A percentile compares a stretch with the other conserved stretches of the same genome.
These are phyloP conservation scores for Saccharomyces jurei DNA, from an alignment of 805 yeast species.

Conservation along the genomic window DNA sequence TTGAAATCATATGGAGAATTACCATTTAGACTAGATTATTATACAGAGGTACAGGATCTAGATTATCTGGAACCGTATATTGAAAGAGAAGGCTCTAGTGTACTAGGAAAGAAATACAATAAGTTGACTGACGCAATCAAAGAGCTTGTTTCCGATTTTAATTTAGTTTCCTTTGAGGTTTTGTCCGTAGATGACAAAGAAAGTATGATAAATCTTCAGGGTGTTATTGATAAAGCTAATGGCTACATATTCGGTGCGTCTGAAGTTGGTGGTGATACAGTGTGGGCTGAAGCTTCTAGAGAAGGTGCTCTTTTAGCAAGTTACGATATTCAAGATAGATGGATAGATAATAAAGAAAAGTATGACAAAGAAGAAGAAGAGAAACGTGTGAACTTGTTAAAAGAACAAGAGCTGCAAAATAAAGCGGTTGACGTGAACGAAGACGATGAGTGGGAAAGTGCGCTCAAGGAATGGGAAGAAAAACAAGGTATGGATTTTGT, in stretches of 20 bases:
- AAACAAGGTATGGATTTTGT: conserved; percentile 30
- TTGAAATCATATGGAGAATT: conserved; percentile 68
- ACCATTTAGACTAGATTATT: conserved; percentile 76
- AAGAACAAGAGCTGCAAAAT: conserved; percentile 35
- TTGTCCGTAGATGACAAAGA: conserved; percentile 84
- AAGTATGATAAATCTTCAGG: conserved; percentile 77
- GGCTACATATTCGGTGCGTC: conserved; percentile 91
- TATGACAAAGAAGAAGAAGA: conserved; percentile 62
- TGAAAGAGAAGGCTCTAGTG: conserved; percentile 62
- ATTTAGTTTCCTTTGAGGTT: conserved; percentile 82
- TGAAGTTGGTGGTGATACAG: conserved; percentile 92
- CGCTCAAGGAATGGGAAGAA: conserved; percentile 52
- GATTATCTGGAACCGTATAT: conserved; percentile 57
- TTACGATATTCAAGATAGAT: conserved; percentile 83
- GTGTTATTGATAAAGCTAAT: conserved; percentile 78
- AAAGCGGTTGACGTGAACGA: conserved; percentile 47
- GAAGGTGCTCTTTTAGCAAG: conserved; percentile 52
- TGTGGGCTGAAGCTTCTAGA: conserved; percentile 94
- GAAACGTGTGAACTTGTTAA: conserved; percentile 35
- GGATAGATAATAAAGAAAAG: conserved; percentile 78
- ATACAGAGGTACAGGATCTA: conserved; percentile 88
- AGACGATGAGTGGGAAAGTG: conserved; percentile 67
- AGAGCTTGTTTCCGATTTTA: conserved; percentile 79
- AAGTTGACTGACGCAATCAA: conserved; percentile 68
- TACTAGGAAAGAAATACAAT: conserved; percentile 53